phyloP scores from a whole-genome alignment of 768 basidiomycete species.

The Butyriboletus loyo region DNA sequence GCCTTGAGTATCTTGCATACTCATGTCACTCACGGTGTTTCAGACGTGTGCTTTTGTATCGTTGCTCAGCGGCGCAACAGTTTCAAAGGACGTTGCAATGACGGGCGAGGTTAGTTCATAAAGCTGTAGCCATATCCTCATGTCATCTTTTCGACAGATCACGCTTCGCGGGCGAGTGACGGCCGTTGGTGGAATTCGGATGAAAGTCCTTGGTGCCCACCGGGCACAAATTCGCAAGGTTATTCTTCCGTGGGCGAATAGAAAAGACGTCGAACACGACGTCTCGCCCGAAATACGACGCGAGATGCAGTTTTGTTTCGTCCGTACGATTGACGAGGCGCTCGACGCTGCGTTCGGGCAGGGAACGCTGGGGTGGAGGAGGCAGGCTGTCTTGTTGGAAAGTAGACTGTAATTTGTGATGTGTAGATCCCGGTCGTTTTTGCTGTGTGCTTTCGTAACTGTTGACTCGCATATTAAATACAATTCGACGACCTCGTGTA shows the following conservation, averaged over 20 bases:
- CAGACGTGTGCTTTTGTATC: conserved; percentile 86
- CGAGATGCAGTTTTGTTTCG: conserved; percentile 81
- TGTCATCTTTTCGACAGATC: conserved; percentile 42
- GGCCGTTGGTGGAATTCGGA: conserved; percentile 88
- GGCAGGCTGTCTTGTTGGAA: conserved; percentile 48
- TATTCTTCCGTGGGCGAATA: conserved; percentile 80
- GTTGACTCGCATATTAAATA: not conserved
- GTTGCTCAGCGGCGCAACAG: conserved; percentile 70
- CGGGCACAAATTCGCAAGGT: conserved; percentile 81
- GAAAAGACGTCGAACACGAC: conserved; percentile 86
- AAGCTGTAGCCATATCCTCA: not conserved
- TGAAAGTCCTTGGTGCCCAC: conserved; percentile 88
- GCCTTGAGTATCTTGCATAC: not conserved
- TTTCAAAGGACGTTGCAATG: conserved; percentile 76
- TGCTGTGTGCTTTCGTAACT: not conserved
- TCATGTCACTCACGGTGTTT: conserved; percentile 2
- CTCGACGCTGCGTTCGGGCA: conserved; percentile 82
- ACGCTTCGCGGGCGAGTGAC: conserved; percentile 81
- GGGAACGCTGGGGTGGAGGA: conserved; percentile 63
- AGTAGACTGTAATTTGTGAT: conserved; percentile 42
- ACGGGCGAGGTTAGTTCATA: conserved; percentile 70
- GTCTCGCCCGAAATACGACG: conserved; percentile 68
- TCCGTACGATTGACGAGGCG: conserved; percentile 73
- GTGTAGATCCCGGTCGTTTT: not conserved
- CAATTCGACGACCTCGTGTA: not conserved